Evolutionary conservation across 1,284 basidiomycete genomes (phyloP).

Genomic region (Chalciporus sp.): DNA sequence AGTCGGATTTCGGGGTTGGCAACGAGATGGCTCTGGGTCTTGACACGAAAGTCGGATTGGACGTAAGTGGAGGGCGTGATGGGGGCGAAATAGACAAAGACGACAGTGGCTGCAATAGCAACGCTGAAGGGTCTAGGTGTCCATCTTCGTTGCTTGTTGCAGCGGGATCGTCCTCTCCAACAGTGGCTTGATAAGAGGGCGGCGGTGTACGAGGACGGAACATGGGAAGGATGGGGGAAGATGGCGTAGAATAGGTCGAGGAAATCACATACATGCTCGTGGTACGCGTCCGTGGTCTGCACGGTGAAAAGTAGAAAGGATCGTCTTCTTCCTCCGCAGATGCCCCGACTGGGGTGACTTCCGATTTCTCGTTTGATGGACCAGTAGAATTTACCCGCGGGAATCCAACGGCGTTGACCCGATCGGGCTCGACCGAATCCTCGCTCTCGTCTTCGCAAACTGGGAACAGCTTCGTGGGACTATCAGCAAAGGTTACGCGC

Average conservation of each 20-base stretch:
- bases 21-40: slow-evolving; percentile 29
- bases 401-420: slow-evolving; percentile 19
- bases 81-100: slow-evolving; percentile 14
- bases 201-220: slow-evolving; percentile 27
- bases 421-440: slow-evolving; percentile 11
- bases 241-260: slow-evolving; percentile 6
- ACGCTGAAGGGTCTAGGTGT: slow-evolving; percentile 26
- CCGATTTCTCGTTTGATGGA: slow-evolving; percentile 5
- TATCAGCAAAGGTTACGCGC: slow-evolving; percentile 27
- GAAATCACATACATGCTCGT: slow-evolving; percentile 28
- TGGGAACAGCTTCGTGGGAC: slow-evolving; percentile 29
- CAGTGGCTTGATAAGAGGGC: slow-evolving; percentile 24
- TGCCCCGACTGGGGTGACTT: background rate
- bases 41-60: slow-evolving; percentile 17
- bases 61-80: slow-evolving; percentile 11
- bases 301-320: slow-evolving; percentile 26
- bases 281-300: slow-evolving; percentile 31
- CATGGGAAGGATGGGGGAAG: slow-evolving; percentile 19
- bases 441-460: slow-evolving; percentile 35
- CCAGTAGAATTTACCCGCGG: slow-evolving; percentile 9
- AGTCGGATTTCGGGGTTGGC: slow-evolving; percentile 11
- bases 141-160: slow-evolving; percentile 1
- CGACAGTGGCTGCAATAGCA: slow-evolving; percentile 33
- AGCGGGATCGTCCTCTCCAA: background rate
- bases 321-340: slow-evolving; percentile 25